Conservation (phyloP, 139 green algal species). For the Deuterostichococcus epilithicus region DNA sequence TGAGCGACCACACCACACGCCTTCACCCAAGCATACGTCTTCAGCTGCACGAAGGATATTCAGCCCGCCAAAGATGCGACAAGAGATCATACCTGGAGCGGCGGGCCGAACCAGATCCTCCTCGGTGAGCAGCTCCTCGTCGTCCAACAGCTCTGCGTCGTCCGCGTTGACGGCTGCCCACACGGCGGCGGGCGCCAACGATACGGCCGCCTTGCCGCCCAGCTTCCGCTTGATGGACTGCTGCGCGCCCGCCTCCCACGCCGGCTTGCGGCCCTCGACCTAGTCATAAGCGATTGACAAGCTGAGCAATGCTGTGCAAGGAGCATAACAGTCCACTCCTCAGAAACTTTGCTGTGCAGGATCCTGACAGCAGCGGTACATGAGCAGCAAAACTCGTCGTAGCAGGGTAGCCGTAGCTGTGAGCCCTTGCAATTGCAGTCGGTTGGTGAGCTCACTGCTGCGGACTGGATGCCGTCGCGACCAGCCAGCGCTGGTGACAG, state of each 20-base stretch:
- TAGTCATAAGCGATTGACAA: slow-evolving; percentile 5
- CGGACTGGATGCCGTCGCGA: neutral
- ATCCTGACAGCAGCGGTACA: no score
- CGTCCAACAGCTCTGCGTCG: slow-evolving; percentile 88
- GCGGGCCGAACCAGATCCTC: slow-evolving; percentile 68
- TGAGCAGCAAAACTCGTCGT: no score
- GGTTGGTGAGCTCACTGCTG: neutral
- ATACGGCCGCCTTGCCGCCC: neutral
- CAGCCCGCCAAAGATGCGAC: neutral
- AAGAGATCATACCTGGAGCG: slow-evolving; percentile 17
- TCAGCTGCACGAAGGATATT: neutral
- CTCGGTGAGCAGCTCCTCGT: slow-evolving; percentile 87
- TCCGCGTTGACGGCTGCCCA: slow-evolving; percentile 40
- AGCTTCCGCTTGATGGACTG: slow-evolving; percentile 48
- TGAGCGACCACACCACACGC: no score
- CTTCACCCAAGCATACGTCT: neutral
- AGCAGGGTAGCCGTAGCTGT: no score
- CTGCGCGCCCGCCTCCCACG: slow-evolving; percentile 54
- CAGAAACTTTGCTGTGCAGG: no score
- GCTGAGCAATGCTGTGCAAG: no score
- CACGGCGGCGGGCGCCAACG: neutral
- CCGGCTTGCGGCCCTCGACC: slow-evolving; percentile 44
- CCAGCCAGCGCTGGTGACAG: slow-evolving; percentile 1
- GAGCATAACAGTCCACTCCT: no score
- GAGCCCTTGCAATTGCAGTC: no score